phyloP scores from a whole-genome alignment of 139 green algal species.

The Coccomyxa sp. region DNA sequence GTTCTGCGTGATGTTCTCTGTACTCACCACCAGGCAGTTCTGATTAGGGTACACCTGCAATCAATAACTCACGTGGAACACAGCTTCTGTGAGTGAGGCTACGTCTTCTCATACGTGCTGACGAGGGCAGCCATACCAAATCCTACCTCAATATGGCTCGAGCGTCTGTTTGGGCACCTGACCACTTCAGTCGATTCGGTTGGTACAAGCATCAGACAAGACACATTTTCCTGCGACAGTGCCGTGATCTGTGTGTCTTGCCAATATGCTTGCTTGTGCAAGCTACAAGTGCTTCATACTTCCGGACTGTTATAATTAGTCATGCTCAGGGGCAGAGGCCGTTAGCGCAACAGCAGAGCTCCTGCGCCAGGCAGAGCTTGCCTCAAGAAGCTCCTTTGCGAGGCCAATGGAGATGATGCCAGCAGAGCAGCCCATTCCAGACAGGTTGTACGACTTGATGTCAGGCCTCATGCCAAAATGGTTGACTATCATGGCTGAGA shows the following conservation, averaged over 20 bases:
- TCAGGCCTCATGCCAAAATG: background rate
- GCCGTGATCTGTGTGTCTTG: no score
- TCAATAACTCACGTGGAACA: background rate
- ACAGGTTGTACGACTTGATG: background rate
- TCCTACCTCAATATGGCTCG: background rate
- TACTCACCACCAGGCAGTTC: background rate
- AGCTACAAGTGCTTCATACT: no score
- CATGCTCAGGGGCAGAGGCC: no score
- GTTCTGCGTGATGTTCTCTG: background rate
- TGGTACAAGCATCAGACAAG: background rate
- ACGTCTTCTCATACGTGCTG: background rate
- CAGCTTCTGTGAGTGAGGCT: background rate
- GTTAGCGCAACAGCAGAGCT: no score
- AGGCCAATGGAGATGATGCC: background rate
- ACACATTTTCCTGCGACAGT: background rate
- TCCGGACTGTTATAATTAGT: no score
- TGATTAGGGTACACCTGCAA: background rate
- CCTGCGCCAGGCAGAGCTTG: no score
- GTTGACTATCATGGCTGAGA: background rate
- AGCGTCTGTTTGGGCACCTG: background rate
- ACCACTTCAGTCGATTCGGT: background rate
- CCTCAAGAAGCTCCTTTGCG: background rate
- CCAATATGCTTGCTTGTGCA: no score
- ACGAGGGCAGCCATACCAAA: no score
- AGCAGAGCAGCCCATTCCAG: background rate